These are phyloP conservation scores for Mycena latifolia DNA, from an alignment of 768 basidiomycete species.

Conservation along the genomic window DNA sequence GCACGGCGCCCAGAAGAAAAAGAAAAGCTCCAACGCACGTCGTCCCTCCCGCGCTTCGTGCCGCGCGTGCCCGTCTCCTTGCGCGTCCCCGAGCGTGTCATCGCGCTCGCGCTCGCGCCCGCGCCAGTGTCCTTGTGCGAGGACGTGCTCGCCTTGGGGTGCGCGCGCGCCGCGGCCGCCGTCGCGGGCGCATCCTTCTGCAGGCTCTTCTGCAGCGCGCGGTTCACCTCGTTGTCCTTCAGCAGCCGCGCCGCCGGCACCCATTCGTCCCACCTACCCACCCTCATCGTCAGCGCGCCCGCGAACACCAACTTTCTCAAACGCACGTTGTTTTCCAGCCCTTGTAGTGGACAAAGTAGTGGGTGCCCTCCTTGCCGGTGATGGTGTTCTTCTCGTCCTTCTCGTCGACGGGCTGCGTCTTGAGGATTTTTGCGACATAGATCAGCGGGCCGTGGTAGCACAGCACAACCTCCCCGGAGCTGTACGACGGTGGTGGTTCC, in stretches of 20 bases:
- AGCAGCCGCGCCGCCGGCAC: conserved; percentile 85
- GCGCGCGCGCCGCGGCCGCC: conserved; percentile 32
- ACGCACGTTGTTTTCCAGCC: conserved; percentile 98
- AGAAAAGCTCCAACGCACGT: conserved; percentile 58
- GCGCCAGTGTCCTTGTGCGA: conserved; percentile 38
- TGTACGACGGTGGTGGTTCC: conserved; percentile 54
- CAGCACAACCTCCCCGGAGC: conserved; percentile 82
- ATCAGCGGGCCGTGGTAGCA: conserved; percentile 97
- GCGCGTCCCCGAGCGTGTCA: conserved; percentile 46
- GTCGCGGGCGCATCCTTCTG: conserved; percentile 46
- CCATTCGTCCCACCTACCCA: conserved; percentile 96
- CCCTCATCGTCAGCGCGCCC: conserved; percentile 17
- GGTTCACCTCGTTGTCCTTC: conserved; percentile 86
- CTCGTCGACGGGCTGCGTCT: conserved; percentile 67
- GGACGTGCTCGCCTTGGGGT: conserved; percentile 43
- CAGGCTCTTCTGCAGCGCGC: conserved; percentile 82
- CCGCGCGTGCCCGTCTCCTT: conserved; percentile 73
- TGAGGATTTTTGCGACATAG: conserved; percentile 95
- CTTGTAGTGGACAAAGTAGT: conserved; percentile 98
- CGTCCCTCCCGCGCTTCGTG: conserved; percentile 80
- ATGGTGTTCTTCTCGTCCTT: conserved; percentile 71
- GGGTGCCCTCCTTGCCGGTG: conserved; percentile 74
- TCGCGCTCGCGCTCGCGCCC: conserved; percentile 41
- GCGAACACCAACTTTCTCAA: not conserved
- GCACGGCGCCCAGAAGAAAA: conserved; percentile 8